Evolutionary conservation across 148 eudicot species (phyloP).

Genomic region (Diospyros kaki): DNA sequence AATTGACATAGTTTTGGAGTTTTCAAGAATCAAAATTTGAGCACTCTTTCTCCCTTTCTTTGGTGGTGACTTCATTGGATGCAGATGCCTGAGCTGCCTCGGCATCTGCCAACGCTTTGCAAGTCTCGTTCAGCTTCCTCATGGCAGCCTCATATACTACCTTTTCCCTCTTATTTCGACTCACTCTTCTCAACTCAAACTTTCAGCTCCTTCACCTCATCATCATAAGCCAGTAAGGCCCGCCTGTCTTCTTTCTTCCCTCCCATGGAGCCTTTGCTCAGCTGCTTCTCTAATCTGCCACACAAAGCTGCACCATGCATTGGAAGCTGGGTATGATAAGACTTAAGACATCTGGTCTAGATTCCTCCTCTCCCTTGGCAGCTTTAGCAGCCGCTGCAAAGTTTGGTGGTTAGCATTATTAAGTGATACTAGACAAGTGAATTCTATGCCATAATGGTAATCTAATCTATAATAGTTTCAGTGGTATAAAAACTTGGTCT

Average conservation of each 20-base stretch:
- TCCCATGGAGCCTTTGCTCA: slow-evolving; percentile 30
- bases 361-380: slow-evolving; percentile 62
- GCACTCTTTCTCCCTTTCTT: slow-evolving; percentile 90
- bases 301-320: slow-evolving; percentile 36
- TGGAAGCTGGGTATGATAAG: slow-evolving; percentile 80
- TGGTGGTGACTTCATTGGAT: slow-evolving; percentile 61
- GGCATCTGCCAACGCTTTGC: slow-evolving; percentile 51
- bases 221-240: slow-evolving; percentile 68
- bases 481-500: neutral
- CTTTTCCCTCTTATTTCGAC: slow-evolving; percentile 76
- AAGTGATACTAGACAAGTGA: slow-evolving; percentile 29
- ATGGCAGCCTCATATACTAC: slow-evolving; percentile 76
- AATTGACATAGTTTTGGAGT: no score
- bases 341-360: slow-evolving; percentile 67
- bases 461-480: slow-evolving; percentile 14
- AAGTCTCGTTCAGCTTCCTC: slow-evolving; percentile 72
- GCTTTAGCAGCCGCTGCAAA: slow-evolving; percentile 66
- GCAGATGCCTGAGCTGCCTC: slow-evolving; percentile 79
- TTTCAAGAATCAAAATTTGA: slow-evolving; percentile 45
- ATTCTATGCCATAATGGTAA: neutral
- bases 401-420: slow-evolving; percentile 74
- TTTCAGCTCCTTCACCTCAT: slow-evolving; percentile 77
- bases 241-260: slow-evolving; percentile 69
- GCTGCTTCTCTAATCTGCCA: slow-evolving; percentile 37
- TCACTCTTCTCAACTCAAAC: slow-evolving; percentile 50